These are phyloP conservation scores for Tetracladium setigerum DNA, from an alignment of 495 filamentous ascomycete genomes.

Conservation along the genomic window DNA sequence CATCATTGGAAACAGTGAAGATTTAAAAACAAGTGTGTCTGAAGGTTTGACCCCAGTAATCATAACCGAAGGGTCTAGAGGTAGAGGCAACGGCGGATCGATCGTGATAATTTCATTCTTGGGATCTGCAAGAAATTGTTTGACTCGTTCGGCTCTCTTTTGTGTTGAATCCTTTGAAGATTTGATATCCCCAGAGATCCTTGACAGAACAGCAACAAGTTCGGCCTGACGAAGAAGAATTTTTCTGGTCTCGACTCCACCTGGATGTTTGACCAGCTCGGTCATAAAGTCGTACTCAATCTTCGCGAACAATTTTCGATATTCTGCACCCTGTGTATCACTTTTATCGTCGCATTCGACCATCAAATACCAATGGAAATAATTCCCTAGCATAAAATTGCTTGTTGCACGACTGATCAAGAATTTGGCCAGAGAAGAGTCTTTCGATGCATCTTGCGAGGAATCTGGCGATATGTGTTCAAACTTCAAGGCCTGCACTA, in stretches of 20 bases:
- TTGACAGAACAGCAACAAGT: slow-evolving; percentile 76
- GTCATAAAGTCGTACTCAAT: slow-evolving; percentile 95
- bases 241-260: slow-evolving; percentile 62
- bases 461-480: slow-evolving; percentile 57
- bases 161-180: slow-evolving; percentile 68
- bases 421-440: slow-evolving; percentile 86
- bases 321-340: slow-evolving; percentile 57
- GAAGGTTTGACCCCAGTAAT: slow-evolving; percentile 76
- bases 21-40: slow-evolving; percentile 90
- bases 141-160: slow-evolving; percentile 74
- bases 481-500: slow-evolving; percentile 95
- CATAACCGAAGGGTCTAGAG: slow-evolving; percentile 75
- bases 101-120: slow-evolving; percentile 79
- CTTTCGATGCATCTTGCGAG: slow-evolving; percentile 50
- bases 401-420: slow-evolving; percentile 77
- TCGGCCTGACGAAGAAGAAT: slow-evolving; percentile 83
- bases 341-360: slow-evolving; percentile 88
- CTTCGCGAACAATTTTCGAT: slow-evolving; percentile 78
- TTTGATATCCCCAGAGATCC: slow-evolving; percentile 84
- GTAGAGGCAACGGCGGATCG: slow-evolving; percentile 81
- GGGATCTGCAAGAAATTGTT: slow-evolving; percentile 74
- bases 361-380: slow-evolving; percentile 97
- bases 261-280: slow-evolving; percentile 56
- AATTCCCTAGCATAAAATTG: slow-evolving; percentile 87
- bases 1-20: slow-evolving; percentile 79